Evolutionary conservation across 192 early-diverging fungal species (phyloP), one percentile per base, ranked within the genome.

Genomic region (Backusella luteola): DNA sequence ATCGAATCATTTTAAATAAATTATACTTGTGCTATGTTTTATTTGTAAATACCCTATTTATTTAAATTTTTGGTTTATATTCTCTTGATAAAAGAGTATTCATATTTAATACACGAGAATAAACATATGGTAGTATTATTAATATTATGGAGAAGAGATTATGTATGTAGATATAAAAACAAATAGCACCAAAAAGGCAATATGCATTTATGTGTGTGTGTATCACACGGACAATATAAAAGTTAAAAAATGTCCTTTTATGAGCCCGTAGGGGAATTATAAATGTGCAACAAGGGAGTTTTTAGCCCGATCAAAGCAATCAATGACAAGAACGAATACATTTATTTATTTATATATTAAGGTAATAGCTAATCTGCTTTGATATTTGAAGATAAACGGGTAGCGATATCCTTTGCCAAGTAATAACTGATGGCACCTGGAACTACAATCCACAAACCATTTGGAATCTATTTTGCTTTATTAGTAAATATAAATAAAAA

Each of bases 391-490:
- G 69, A 35, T 59, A 73, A 59, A 38, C 72, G 44, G 29, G 21
- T 21, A n/a, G 29, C 17, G 0, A 59, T 73, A 34, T 73, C 72
- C 35, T 73, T 73, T 42, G 73, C 80, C 9, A 81, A 68, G 4
- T 14, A 8, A n/a, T 29, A 41, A 35, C 35, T 41, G 44, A 81
- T 77, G 3, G 75, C 29, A 26, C 46, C 69, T 21, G 80, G 80
- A 36, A 81, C 72, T 15, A 78, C 52, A 59, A 81, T 77, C 80
- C 80, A 81, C 14, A 75, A 14, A 0, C 80, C 76, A 66, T 81
- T 81, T 21, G 80, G 80, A 59, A 81, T 77, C 79, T 81, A 68
- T 38, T 73, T 29, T 66, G 3, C 19, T 19, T 12, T 34, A 66
- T 29, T 34, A 21, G 19, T 41, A 34, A 17, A 52, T 12, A 53